phyloP scores from a whole-genome alignment of 2,329 filamentous ascomycete genomes.

The Cytospora paraplurivora region DNA sequence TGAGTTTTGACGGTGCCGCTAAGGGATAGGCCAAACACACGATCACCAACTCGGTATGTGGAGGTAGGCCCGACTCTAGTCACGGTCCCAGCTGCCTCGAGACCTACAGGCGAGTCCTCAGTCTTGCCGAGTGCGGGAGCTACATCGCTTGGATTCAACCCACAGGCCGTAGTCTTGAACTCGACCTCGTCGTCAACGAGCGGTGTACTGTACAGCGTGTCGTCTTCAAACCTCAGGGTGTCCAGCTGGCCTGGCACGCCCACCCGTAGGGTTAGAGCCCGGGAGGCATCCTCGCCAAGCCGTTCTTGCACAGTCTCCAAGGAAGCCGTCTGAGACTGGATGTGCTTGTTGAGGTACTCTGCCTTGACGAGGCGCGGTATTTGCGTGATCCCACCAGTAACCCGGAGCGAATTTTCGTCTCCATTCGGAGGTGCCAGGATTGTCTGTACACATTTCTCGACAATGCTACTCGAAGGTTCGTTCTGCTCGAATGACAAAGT shows the following conservation, averaged over 20 bases:
- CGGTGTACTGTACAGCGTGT: constrained; percentile 14
- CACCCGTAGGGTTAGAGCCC: constrained; percentile 23
- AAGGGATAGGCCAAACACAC: constrained; percentile 32
- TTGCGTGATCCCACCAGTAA: constrained; percentile 21
- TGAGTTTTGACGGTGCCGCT: constrained; percentile 32
- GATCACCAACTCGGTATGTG: constrained; percentile 30
- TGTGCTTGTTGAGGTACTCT: constrained; percentile 28
- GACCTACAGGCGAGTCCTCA: constrained; percentile 18
- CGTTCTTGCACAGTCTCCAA: constrained; percentile 13
- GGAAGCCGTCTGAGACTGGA: constrained; percentile 29
- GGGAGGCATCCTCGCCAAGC: constrained; percentile 8
- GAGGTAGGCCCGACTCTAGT: constrained; percentile 28
- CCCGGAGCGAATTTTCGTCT: constrained; percentile 33
- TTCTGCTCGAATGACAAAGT: constrained; percentile 31
- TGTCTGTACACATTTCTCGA: constrained; percentile 24
- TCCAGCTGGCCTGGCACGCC: constrained; percentile 30
- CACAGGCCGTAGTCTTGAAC: constrained; percentile 31
- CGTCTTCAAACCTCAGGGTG: constrained; percentile 32
- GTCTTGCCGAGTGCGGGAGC: constrained; percentile 25
- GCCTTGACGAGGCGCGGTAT: constrained; percentile 30
- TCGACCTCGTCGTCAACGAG: constrained; percentile 32
- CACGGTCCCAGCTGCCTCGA: constrained; percentile 33
- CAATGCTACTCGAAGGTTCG: constrained; percentile 19
- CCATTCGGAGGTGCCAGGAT: constrained; percentile 15
- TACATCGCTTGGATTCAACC: constrained; percentile 31